Evolutionary conservation across 306 rosid genomes (phyloP), one percentile per base, ranked within the genome.

Genomic region (apple (Malus domestica)): DNA sequence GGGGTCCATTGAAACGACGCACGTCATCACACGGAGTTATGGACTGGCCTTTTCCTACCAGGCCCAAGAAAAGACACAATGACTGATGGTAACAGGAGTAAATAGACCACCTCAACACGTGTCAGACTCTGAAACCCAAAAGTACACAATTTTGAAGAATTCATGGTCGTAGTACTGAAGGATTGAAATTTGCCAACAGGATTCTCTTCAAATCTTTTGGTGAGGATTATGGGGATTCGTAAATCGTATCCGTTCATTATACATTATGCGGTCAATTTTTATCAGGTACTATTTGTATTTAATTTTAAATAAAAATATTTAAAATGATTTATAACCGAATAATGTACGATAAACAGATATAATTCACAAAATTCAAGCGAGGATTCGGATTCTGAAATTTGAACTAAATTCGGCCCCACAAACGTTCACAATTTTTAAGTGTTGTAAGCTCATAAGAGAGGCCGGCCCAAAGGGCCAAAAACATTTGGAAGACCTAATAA

Each of bases 181-280:
- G 9, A 38, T 38, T 7, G 42, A 38, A 38, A 38, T 38, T 38
- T 7, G 42, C 42, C 42, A 38, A 38, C 42, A 7, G 0, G 0
- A 38, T 38, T 38, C 42, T 38, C 0, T 38, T 1, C 2, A 9
- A 2, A 38, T 38, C 0, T 7, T 38, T 38, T 38, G 9, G 42
- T 38, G 0, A 7, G 10, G 0, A 38, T 38, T 7, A 0, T 6
- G 2, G 0, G 2, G 0, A 38, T 38, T 6, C 1, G 42, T 35
- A 35, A 35, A 38, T 38, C 10, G 2, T 38, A 8, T 35, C 0
- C 1, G 2, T 35, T 35, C 0, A 35, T 35, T 6, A 0, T 35
- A 35, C 0, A 35, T 35, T 0, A 0, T 6, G 0, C 0, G 2
- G 0, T 35, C 1, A 33, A 2, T 6, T 6, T 35, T 38, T 38